Evolutionary conservation across 169 alveolate species (phyloP).

Genomic region (Babesia caballi): DNA sequence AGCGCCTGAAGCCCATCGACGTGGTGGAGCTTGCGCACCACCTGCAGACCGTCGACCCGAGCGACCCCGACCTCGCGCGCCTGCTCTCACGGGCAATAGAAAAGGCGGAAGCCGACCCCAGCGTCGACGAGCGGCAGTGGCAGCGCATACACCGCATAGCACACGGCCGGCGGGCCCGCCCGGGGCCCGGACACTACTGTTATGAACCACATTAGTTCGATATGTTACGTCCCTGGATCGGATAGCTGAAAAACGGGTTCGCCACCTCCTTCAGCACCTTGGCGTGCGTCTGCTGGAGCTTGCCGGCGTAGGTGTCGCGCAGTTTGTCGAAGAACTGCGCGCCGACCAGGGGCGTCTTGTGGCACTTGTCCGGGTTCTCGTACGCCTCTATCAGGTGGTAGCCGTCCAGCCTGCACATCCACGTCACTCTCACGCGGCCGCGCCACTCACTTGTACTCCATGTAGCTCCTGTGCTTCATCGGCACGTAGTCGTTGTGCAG

Average conservation of each 20-base stretch:
- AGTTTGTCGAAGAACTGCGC: slow-evolving; percentile 51
- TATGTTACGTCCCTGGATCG: slow-evolving; percentile 45
- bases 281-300: slow-evolving; percentile 30
- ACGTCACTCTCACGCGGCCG: not conserved
- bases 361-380: slow-evolving; percentile 65
- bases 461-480: slow-evolving; percentile 52
- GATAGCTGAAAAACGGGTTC: slow-evolving; percentile 35
- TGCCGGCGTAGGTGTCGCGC: slow-evolving; percentile 43
- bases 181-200: not conserved
- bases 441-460: slow-evolving; percentile 61
- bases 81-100: not conserved
- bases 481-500: slow-evolving; percentile 66
- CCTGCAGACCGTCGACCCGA: not conserved
- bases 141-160: not conserved
- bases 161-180: too few species aligned
- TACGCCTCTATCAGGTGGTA: slow-evolving; percentile 61
- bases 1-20: not conserved
- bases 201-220: not conserved
- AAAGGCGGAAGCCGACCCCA: not conserved
- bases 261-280: slow-evolving; percentile 33
- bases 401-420: slow-evolving; percentile 39
- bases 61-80: not conserved
- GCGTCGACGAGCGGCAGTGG: not conserved
- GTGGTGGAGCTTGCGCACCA: not conserved
- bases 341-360: slow-evolving; percentile 45